Evolutionary conservation across 2,329 filamentous ascomycete genomes (phyloP).

Genomic region (Trichoderma gracile): DNA sequence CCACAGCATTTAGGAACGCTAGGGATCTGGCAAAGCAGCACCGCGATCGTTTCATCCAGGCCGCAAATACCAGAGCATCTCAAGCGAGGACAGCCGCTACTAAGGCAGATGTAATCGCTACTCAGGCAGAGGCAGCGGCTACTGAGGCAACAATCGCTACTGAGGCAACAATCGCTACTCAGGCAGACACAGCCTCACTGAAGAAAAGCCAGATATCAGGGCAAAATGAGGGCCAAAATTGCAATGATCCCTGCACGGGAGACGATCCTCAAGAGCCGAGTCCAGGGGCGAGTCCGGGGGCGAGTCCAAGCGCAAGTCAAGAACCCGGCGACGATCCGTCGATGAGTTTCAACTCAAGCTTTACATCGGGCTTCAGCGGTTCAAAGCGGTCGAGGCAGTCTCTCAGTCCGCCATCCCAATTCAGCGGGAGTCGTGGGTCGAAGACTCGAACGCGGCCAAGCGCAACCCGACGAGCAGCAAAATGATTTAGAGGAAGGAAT

Average conservation of each 20-base stretch:
- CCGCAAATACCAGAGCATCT: slow-evolving; percentile 30
- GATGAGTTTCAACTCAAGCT: background rate
- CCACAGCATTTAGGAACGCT: slow-evolving; percentile 37
- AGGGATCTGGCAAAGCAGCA: slow-evolving; percentile 42
- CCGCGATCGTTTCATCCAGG: slow-evolving; percentile 35
- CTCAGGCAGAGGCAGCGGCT: too few relatives aligned
- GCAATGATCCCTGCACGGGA: background rate
- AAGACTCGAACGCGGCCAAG: too few relatives aligned
- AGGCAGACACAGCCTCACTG: background rate
- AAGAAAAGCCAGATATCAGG: background rate
- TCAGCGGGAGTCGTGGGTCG: too few relatives aligned
- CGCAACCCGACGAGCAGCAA: too few relatives aligned
- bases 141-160: too few relatives aligned
- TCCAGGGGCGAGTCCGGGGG: background rate
- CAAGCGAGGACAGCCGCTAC: background rate
- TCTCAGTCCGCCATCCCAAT: too few relatives aligned
- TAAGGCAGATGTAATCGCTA: too few relatives aligned
- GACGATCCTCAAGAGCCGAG: background rate
- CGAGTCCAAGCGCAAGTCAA: background rate
- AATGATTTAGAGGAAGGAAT: too few relatives aligned
- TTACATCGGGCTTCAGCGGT: background rate
- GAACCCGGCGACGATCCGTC: background rate
- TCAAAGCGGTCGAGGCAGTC: too few relatives aligned
- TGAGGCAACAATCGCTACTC: background rate
- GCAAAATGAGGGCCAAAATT: background rate